Base-by-base conservation (phyloP, 176 grass and related monocot genomes). In the Oryza longistaminata region DNA sequence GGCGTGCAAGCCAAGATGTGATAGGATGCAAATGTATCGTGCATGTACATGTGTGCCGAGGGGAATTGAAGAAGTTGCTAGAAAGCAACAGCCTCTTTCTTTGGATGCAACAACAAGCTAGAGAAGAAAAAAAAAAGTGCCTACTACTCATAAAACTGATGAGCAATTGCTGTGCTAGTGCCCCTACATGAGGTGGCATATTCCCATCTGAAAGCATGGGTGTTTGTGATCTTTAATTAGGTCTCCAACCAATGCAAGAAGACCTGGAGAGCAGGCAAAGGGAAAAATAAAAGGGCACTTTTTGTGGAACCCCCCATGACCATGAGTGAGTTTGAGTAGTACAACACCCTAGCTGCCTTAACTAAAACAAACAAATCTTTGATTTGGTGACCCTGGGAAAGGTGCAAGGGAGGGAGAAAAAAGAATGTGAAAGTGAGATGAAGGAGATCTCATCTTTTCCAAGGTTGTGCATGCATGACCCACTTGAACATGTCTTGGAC, bases 1-100 rank as follows among this genome's bases (percentile, higher is more conserved):
- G 71, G 71, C 85, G 85, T 81, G 78, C 85, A 81, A 81, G 77
- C 70, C 22, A 87, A 68, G 85, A 55, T 53, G 85, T 50, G 14
- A 65, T 29, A 52, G 49, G 49, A 49, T 34, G 25, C 25, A 35
- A 71, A 53, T 34, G 67, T 29, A 86, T 19, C 16, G 9, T 61
- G 55, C 58, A 62, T 62, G 58, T 58, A 58, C 58, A 24, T 62
- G 62, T 68, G 71, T 80, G 55, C 70, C 71, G 26, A 27, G 15
- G 7, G 69, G 64, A 70, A 8, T 16, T 49, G 66, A 61, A 73
- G 40, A 42, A 58, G 78, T 75, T 45, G 78, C 70, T 81, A 55
- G 60, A 68, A 81, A 81, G 67, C 85, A 75, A 75, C 29, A 11
- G 21, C 27, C 61, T 17, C 70, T 75, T 74, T 68, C 39, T 33